Base-by-base conservation (phyloP, 2,329 filamentous ascomycete species). In the Alternaria sp. region DNA sequence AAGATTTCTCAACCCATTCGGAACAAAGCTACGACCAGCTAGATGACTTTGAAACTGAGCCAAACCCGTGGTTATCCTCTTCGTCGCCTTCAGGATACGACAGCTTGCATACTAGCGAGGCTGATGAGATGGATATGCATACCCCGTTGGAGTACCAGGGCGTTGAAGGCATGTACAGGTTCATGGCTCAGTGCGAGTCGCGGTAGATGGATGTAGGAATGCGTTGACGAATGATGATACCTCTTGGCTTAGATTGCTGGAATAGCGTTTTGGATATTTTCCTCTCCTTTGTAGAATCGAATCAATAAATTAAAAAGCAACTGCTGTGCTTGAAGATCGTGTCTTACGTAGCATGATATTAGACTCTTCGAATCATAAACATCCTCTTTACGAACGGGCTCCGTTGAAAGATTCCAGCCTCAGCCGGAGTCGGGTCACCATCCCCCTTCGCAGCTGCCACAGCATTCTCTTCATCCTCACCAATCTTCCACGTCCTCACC, bases 131-230 rank as follows among this genome's bases (percentile, higher is more conserved):
- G 63, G 72, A 78, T 32, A 52, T 72, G 59, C 66, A 80, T 28
- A 80, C 78, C 25, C 83, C 83, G 4, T 82, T 88, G 12, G 87
- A 87, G 55, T 89, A 88, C 66, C 88, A 90, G 65, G 86, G 88
- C 6, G 79, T 89, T 13, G 87, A 91, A 72, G 89, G 89, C 4
- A 90, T 91, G 32, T 88, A 89, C 71, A 83, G 84, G 54, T 91
- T 91, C 72, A 82, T 91, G 62, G 86, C 89, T 69, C 85, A 90
- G 67, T 89, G 89, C 69, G 88, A 90, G 75, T 79, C 81, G 21
- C 26, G 70, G 66, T 57, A 44, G 54, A 46, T 12, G 57, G n/a
- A 23, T n/a, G 61, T 51, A 25, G 19, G n/a, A 28, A 54, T 15
- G 49, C 13, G 44, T 66, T 68, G 66, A 47, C 12, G 51, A 61